Evolutionary conservation across 2,329 filamentous ascomycete genomes (phyloP), one percentile per base, ranked within the genome.

Genomic region (Aphanoascus verrucosus): DNA sequence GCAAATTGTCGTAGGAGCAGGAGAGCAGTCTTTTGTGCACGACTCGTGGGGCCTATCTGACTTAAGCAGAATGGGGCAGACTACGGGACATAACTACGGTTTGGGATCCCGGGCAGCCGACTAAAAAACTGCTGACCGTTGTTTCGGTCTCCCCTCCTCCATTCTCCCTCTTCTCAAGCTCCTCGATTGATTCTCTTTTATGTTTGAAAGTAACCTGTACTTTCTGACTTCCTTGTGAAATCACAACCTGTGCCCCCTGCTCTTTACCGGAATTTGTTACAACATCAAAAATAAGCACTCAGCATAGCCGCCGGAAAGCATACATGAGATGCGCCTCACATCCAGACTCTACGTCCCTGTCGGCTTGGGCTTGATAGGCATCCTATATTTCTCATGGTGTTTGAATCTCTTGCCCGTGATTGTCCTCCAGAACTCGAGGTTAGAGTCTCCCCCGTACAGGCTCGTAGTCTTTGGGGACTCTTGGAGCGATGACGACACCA

Each of bases 401-500:
- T 51, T 67, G 52, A 62, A 58, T 20, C 19, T 45, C 19, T 14
- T 50, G 19, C 14, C 48, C n/a, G n/a, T 23, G 17, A 23, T 7
- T 6, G 38, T 28, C 3, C 5, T 49, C 6, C 8, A 12, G 23
- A 35, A 15, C 38, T 5, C 15, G n/a, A 19, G 8, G 6, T 9
- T 7, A 15, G 17, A 34, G 2, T 35, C 57, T 20, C 65, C 62
- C 54, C 58, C 65, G 35, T 62, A 61, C 40, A 59, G 65, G 50
- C 57, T 70, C 52, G 66, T 70, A 2, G 64, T 69, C 5, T 71
- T 70, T 58, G 67, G 68, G 5, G 67, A 71, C 58, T 66, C 69
- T 7, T 70, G 65, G 69, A 69, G 67, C 43, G 67, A 68, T 45
- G 64, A 62, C 55, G 61, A 65, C 56, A 62, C 62, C 3, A 61